A percentile compares a stretch with the other conserved stretches of the same genome.
phyloP scores from a whole-genome alignment of 768 basidiomycete species.

The Coprinopsis cinerea region DNA sequence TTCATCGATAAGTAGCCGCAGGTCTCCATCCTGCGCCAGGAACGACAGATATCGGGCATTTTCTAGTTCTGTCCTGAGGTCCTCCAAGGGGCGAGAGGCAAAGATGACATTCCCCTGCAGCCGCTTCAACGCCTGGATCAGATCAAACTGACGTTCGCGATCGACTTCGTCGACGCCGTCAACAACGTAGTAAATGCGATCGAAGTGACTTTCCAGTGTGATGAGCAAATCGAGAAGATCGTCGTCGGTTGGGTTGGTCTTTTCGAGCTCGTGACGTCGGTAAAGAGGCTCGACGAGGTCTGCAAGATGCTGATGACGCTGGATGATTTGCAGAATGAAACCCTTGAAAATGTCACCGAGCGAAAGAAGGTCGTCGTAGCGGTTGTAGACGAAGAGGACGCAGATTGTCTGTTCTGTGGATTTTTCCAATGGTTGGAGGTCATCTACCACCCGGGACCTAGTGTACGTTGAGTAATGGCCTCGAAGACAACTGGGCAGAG shows the following conservation, averaged over 20 bases:
- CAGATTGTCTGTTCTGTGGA: not conserved
- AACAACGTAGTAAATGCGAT: not conserved
- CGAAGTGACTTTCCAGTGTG: not conserved
- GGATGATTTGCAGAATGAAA: not conserved
- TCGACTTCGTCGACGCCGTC: conserved; percentile 3
- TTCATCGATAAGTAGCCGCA: not conserved
- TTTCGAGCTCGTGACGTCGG: not conserved
- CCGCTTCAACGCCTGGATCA: not conserved
- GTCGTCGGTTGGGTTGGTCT: not conserved
- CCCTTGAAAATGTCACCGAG: not conserved
- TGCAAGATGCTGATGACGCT: not conserved
- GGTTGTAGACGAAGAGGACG: not conserved
- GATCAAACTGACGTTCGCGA: not conserved
- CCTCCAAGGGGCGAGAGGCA: conserved; percentile 1
- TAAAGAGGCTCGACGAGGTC: not conserved
- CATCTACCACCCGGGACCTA: not conserved
- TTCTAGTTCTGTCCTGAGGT: not conserved
- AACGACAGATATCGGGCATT: not conserved
- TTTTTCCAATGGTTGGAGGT: no score
- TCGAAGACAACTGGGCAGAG: no score
- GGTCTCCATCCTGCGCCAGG: not conserved
- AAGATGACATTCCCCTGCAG: not conserved
- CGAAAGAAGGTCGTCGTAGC: not conserved
- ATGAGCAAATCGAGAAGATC: not conserved
- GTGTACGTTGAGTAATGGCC: no score